Base-by-base conservation (phyloP, 2,329 filamentous ascomycete genomes). In the Tolypocladium endophyticum region DNA sequence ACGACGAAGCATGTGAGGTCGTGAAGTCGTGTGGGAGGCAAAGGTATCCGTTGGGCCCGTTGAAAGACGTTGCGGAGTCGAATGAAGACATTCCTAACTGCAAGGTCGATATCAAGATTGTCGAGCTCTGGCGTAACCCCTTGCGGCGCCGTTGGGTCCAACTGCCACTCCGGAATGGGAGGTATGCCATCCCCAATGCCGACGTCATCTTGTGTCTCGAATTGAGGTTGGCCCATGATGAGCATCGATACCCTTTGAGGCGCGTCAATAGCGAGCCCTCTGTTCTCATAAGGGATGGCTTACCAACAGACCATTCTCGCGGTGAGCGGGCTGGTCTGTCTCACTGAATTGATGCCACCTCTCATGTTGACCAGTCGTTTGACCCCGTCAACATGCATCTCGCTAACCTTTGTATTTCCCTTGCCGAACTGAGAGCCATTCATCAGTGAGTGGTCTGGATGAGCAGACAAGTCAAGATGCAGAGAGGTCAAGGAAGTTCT, bases 221-320 rank as follows among this genome's bases (percentile, higher is more conserved):
- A 85, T 61, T 84, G 81, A 23, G 82, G 82, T 30, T 64, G 57
- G 9, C 79, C 78, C 60, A 72, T 81, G 7, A 85, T 74, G 4
- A 85, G 71, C 74, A 85, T 74, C 0, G 81, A 81, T n/a, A 84
- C 80, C 82, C 82, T 84, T 38, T 3, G 1, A 7, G 8, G n/a
- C 33, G 23, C n/a, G 28, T 56, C 12, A 53, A 30, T 9, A 35
- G 20, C 18, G 33, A 8, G 4, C n/a, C 2, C 4, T 33, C 30
- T 7, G 5, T 8, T 18, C 2, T 16, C 1, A 35, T 33, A n/a
- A 12, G 50, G 28, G 50, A 2, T 0, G 12, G 64, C 77, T 70
- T 65, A 81, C 81, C 81, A 83, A 61, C 74, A 73, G 12, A 82
- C 71, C 81, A 83, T 83, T 59, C 81, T 76, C 9, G 79, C 81